phyloP scores from a whole-genome alignment of 768 basidiomycete species.

The Paxillus rubicundulus region DNA sequence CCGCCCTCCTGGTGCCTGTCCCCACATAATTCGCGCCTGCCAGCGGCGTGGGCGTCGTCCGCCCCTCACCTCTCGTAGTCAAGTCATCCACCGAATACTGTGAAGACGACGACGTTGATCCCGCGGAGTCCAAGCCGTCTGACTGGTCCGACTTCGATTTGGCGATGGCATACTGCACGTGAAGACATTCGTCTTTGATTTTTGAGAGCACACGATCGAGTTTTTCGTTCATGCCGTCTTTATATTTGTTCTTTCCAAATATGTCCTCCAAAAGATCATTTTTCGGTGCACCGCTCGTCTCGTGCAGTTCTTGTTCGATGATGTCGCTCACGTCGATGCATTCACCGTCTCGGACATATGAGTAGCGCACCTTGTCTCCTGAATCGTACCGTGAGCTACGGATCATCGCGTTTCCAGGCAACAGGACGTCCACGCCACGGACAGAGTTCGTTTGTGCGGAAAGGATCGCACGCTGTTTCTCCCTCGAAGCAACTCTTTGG shows the following conservation, averaged over 20 bases:
- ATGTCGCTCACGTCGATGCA: slow-evolving; percentile 93
- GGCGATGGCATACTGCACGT: slow-evolving; percentile 23
- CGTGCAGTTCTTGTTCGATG: slow-evolving; percentile 85
- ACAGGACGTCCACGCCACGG: slow-evolving; percentile 83
- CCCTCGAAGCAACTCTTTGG: slow-evolving; percentile 81
- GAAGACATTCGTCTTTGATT: slow-evolving; percentile 62
- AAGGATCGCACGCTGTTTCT: slow-evolving; percentile 82
- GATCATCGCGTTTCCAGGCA: slow-evolving; percentile 82
- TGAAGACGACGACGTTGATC: slow-evolving; percentile 42
- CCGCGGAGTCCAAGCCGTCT: slow-evolving; percentile 27
- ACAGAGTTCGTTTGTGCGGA: slow-evolving; percentile 81
- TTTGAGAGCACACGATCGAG: slow-evolving; percentile 73
- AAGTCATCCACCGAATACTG: slow-evolving; percentile 56
- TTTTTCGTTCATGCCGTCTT: slow-evolving; percentile 63
- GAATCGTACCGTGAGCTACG: slow-evolving; percentile 76
- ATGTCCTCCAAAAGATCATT: slow-evolving; percentile 71
- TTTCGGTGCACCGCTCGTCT: slow-evolving; percentile 39
- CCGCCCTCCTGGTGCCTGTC: slow-evolving; percentile 16
- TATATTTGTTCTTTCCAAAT: slow-evolving; percentile 54
- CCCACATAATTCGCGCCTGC: slow-evolving; percentile 1
- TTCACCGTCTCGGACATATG: slow-evolving; percentile 91
- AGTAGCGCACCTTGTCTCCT: slow-evolving; percentile 82
- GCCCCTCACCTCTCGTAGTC: slow-evolving; percentile 12
- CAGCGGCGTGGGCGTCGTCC: slow-evolving; percentile 34
- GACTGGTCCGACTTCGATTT: slow-evolving; percentile 9